phyloP scores from a whole-genome alignment of 2,329 filamentous ascomycete genomes.

The Aspergillus novoparasiticus region DNA sequence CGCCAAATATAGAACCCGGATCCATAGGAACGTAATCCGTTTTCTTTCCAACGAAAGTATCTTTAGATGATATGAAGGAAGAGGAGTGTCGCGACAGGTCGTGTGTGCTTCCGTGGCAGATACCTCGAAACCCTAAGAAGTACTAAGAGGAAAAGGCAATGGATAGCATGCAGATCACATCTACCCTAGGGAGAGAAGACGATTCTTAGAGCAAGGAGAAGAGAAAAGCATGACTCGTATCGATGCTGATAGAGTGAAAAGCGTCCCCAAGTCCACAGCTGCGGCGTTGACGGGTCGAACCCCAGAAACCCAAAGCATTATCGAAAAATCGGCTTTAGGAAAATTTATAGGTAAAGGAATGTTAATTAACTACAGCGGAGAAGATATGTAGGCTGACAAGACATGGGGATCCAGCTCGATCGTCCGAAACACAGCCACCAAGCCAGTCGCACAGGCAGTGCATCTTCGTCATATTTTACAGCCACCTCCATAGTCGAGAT shows the following conservation, averaged over 20 bases:
- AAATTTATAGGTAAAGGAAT: neutral
- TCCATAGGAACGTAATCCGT: slow-evolving; percentile 28
- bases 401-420: neutral
- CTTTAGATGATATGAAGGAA: neutral
- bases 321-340: neutral
- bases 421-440: neutral
- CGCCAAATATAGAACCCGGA: slow-evolving; percentile 38
- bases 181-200: neutral
- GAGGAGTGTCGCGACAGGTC: neutral
- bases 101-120: neutral
- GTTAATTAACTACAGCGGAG: neutral
- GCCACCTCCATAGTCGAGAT: neutral
- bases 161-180: neutral
- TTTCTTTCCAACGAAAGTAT: neutral
- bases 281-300: neutral
- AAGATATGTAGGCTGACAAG: neutral
- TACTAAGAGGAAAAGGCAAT: neutral
- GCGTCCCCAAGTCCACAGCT: neutral
- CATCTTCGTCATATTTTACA: neutral
- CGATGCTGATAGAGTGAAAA: neutral
- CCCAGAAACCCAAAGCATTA: neutral
- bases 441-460: neutral
- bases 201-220: neutral
- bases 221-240: neutral
- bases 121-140: neutral